A percentile compares a stretch with the other conserved stretches of the same genome.
Evolutionary conservation across 2,329 filamentous ascomycete genomes (phyloP).

Genomic region (Alternaria ethzedia): DNA sequence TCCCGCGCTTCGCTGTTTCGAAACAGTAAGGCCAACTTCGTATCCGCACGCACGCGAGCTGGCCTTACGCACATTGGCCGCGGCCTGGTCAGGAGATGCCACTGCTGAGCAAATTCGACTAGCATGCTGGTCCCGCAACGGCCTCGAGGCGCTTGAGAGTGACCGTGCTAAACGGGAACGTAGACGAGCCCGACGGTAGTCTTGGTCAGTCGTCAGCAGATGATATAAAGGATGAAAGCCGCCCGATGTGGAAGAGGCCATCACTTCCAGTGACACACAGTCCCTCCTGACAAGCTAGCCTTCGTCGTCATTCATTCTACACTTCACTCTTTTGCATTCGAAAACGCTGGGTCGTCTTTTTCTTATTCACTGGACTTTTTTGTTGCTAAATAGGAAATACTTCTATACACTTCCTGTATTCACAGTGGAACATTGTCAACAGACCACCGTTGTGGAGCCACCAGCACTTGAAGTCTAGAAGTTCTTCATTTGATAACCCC

Average conservation of each 20-base stretch:
- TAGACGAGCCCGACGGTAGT: constrained; percentile 18
- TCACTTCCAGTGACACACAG: constrained; percentile 34
- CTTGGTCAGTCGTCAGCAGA: constrained; percentile 16
- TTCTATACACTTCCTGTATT: constrained; percentile 3
- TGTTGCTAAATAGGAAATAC: constrained; percentile 20
- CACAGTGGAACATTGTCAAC: constrained; percentile 23
- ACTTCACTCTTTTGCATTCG: constrained; percentile 33
- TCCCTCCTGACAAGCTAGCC: constrained; percentile 41
- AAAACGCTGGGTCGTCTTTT: constrained; percentile 42
- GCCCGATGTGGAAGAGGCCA: constrained; percentile 24
- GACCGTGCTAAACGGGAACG: constrained; percentile 22
- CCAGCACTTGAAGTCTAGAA: constrained; percentile 15
- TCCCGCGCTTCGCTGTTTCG: constrained; percentile 34
- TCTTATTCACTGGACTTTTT: constrained; percentile 24
- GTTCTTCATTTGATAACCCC: constrained; percentile 19
- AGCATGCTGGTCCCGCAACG: constrained; percentile 32
- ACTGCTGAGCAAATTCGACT: constrained; percentile 12
- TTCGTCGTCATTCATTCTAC: constrained; percentile 40
- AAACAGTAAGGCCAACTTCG: constrained; percentile 28
- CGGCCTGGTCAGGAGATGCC: constrained; percentile 24
- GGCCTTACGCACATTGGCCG: constrained; percentile 32
- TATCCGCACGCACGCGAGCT: constrained; percentile 11
- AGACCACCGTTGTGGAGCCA: constrained; percentile 11
- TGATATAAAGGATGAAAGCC: constrained; percentile 28
- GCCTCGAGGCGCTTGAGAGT: constrained; percentile 27